A percentile compares a stretch with the other conserved stretches of the same genome.
Conservation (phyloP, 768 basidiomycete species). For the Gloeophyllum trabeum region DNA sequence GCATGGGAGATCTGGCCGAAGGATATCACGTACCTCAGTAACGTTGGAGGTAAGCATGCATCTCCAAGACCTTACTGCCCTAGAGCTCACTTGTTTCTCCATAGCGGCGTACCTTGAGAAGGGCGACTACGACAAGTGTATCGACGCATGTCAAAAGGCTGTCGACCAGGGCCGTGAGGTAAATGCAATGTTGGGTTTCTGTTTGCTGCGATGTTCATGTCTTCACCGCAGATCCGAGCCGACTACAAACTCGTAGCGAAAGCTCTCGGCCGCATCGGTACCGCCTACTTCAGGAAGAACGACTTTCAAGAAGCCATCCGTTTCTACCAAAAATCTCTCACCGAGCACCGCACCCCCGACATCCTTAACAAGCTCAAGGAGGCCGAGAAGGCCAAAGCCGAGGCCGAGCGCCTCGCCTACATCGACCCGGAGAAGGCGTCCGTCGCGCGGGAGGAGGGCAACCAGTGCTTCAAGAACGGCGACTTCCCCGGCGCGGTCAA, state of each 20-base stretch:
- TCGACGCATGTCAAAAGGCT: conserved; percentile 92
- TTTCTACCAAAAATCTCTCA: conserved; percentile 86
- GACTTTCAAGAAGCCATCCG: conserved; percentile 76
- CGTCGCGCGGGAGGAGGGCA: conserved; percentile 84
- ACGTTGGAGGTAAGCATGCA: conserved; percentile 55
- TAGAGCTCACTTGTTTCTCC: conserved; percentile 3
- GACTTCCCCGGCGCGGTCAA: conserved; percentile 90
- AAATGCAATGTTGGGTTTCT: conserved; percentile 11
- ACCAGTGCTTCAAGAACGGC: conserved; percentile 81
- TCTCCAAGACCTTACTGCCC: not conserved
- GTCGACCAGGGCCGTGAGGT: conserved; percentile 87
- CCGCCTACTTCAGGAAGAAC: conserved; percentile 71
- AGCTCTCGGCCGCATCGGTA: conserved; percentile 83
- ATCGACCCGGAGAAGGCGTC: conserved; percentile 80
- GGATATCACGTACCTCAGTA: conserved; percentile 90
- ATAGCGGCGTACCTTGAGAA: conserved; percentile 89
- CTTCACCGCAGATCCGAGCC: conserved; percentile 49
- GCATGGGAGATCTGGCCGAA: conserved; percentile 94
- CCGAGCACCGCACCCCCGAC: conserved; percentile 94
- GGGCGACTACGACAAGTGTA: conserved; percentile 82
- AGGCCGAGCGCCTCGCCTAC: conserved; percentile 74
- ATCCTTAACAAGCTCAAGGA: conserved; percentile 85
- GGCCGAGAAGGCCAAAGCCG: conserved; percentile 66
- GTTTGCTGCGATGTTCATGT: not conserved
- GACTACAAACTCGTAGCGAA: conserved; percentile 96